A percentile compares a stretch with the other conserved stretches of the same genome.
Evolutionary conservation across 2,329 filamentous ascomycete genomes (phyloP).

Genomic region (Neophaeococcomyces aloes): DNA sequence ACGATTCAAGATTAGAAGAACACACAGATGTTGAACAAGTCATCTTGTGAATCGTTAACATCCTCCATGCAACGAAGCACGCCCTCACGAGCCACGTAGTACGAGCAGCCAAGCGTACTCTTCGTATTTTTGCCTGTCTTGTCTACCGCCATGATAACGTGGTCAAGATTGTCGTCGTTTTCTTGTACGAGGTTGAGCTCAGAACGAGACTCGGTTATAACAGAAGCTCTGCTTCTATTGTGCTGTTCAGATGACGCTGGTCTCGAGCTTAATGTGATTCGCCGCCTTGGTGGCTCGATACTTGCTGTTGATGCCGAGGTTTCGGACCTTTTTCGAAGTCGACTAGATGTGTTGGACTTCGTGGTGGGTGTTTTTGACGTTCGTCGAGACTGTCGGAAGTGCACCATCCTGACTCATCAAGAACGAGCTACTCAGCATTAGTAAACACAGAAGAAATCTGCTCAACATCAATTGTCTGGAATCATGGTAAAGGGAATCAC

Average conservation of each 20-base stretch:
- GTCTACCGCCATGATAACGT: conserved; percentile 72
- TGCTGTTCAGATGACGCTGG: neutral
- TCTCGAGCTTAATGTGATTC: neutral
- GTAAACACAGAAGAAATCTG: no score
- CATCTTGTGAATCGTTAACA: conserved; percentile 55
- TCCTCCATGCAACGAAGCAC: conserved; percentile 69
- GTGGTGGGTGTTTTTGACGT: neutral
- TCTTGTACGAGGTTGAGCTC: conserved; percentile 25
- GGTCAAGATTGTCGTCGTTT: conserved; percentile 46
- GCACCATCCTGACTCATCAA: no score
- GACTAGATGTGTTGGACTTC: neutral
- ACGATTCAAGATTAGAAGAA: conserved; percentile 14
- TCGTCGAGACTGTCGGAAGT: neutral
- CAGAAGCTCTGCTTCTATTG: neutral
- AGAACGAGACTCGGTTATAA: conserved; percentile 15
- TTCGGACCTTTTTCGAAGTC: neutral
- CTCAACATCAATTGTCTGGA: no score
- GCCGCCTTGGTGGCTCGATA: neutral
- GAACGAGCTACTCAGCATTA: no score
- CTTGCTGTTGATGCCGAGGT: neutral
- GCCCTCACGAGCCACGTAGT: conserved; percentile 62
- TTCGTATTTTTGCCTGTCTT: conserved; percentile 56
- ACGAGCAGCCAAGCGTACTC: conserved; percentile 69
- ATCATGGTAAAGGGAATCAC: no score
- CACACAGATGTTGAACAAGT: conserved; percentile 51